Evolutionary conservation across 179 eudicot species (phyloP).

Genomic region (Sideroxylon spinosum): DNA sequence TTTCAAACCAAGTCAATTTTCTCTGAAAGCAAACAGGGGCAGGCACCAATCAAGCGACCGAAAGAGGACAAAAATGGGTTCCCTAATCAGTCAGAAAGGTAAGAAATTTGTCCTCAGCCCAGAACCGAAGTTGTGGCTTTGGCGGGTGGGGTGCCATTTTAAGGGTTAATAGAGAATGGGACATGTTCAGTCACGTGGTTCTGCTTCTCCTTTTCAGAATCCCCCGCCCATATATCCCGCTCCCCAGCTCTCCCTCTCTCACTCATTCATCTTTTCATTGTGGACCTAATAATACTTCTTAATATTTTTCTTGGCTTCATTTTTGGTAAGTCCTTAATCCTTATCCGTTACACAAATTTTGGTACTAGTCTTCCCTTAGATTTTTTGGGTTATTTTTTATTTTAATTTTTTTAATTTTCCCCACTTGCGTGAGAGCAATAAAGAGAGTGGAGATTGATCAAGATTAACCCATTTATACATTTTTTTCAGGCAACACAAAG

Average conservation of each 20-base stretch:
- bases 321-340: background rate
- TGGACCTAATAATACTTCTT: background rate
- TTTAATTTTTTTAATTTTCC: background rate
- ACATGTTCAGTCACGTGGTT: slow-evolving; percentile 20
- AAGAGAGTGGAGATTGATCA: background rate
- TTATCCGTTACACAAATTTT: background rate
- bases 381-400: background rate
- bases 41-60: background rate
- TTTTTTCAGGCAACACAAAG: background rate
- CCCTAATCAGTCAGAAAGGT: background rate
- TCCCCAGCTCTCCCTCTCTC: background rate
- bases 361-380: background rate
- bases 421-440: background rate
- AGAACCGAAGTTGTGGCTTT: background rate
- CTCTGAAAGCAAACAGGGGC: background rate
- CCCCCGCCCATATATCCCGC: background rate
- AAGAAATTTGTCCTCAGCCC: too few relatives aligned
- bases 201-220: background rate
- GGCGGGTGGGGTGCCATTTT: slow-evolving; percentile 5
- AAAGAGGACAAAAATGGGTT: background rate
- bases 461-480: background rate
- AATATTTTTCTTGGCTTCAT: background rate
- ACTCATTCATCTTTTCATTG: background rate
- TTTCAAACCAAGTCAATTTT: background rate
- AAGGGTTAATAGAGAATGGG: background rate